Evolutionary conservation across 1,284 basidiomycete species (phyloP).

Genomic region (Pseudozyma sp.): DNA sequence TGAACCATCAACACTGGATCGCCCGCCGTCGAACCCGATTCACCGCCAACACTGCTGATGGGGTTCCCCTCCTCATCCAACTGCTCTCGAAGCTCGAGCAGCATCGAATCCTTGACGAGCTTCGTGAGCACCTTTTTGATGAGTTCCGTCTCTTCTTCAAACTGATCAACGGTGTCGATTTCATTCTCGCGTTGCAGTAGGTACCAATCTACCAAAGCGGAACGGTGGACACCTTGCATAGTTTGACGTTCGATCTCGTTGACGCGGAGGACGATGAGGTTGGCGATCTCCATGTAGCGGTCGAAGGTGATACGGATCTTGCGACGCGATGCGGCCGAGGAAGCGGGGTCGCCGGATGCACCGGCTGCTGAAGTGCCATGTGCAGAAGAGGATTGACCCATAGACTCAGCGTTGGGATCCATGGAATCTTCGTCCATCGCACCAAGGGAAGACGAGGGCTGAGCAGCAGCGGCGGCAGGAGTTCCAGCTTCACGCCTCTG

Average conservation of each 20-base stretch:
- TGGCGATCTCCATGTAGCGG: constrained; percentile 90
- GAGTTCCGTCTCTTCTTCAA: constrained; percentile 91
- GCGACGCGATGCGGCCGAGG: constrained; percentile 28
- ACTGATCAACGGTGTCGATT: constrained; percentile 84
- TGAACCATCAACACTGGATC: constrained; percentile 59
- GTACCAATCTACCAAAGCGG: constrained; percentile 92
- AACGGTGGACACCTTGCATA: constrained; percentile 80
- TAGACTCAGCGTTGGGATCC: constrained; percentile 75
- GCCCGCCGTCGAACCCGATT: constrained; percentile 29
- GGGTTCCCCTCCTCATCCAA: constrained; percentile 45
- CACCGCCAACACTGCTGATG: constrained; percentile 29
- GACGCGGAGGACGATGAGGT: constrained; percentile 85
- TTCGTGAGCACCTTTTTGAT: constrained; percentile 89
- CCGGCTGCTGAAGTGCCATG: constrained; percentile 46
- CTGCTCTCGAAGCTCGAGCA: constrained; percentile 62
- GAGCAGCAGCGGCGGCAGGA: constrained; percentile 6
- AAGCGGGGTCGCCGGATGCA: constrained; percentile 14
- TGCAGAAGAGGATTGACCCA: constrained; percentile 65
- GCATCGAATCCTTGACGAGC: constrained; percentile 79
- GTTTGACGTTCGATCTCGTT: constrained; percentile 81
- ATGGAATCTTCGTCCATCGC: constrained; percentile 70
- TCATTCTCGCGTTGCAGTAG: constrained; percentile 84
- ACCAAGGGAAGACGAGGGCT: constrained; percentile 45
- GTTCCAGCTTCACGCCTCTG: constrained; percentile 2
- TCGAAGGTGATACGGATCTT: constrained; percentile 94